phyloP scores from a whole-genome alignment of 805 yeast species.

The Pichia kluyveri region DNA sequence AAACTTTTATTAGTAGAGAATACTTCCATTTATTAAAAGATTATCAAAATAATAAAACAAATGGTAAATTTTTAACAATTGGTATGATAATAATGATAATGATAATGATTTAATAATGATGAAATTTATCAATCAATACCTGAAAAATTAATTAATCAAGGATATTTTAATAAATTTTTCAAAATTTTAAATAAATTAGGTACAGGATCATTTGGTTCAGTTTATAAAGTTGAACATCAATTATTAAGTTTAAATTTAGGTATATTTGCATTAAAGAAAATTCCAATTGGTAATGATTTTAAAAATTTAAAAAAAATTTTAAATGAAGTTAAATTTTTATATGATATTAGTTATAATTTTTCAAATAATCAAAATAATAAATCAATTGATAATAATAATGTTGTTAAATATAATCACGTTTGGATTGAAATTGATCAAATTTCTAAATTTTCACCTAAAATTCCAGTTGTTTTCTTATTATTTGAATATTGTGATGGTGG shows the following conservation, averaged over 20 bases:
- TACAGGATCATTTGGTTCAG: constrained; percentile 78
- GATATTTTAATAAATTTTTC: constrained; percentile 72
- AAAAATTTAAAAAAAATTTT: constrained; percentile 62
- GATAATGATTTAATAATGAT: not conserved
- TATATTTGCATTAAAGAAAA: constrained; percentile 73
- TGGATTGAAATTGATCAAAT: constrained; percentile 69
- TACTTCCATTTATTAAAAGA: constrained; percentile 21
- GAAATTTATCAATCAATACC: constrained; percentile 11
- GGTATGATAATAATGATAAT: not conserved
- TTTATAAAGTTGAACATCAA: constrained; percentile 75
- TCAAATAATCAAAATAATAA: constrained; percentile 3
- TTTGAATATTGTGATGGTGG: constrained; percentile 91
- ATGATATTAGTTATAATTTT: constrained; percentile 31
- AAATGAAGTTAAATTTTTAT: constrained; percentile 69
- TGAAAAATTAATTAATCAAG: constrained; percentile 60
- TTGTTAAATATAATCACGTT: constrained; percentile 82
- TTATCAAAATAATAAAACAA: not conserved
- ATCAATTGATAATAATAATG: constrained; percentile 22
- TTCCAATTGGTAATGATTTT: constrained; percentile 72
- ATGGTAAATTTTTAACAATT: constrained; percentile 2
- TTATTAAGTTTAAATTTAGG: constrained; percentile 67
- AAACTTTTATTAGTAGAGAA: constrained; percentile 16
- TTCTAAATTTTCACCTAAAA: constrained; percentile 43
- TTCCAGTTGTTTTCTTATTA: constrained; percentile 61
- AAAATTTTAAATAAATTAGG: constrained; percentile 54